Conservation (phyloP, 768 basidiomycete species). For the Lactarius evosmus region DNA sequence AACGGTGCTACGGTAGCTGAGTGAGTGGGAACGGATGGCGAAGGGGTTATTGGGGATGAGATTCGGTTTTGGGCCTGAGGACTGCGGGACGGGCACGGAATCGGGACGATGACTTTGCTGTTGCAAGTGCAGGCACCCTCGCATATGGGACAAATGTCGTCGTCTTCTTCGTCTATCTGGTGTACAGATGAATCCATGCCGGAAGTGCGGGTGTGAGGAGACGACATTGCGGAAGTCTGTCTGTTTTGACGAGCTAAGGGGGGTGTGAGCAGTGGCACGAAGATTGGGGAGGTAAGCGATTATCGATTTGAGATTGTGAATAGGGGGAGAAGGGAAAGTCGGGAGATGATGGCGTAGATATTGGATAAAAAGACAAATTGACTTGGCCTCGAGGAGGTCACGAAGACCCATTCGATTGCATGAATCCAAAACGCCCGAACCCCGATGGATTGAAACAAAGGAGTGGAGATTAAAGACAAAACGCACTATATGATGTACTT, state of each 20-base stretch:
- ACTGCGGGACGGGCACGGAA: slow-evolving; percentile 8
- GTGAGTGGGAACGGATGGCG: slow-evolving; percentile 8
- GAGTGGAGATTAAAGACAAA: slow-evolving; percentile 33
- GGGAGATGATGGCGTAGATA: slow-evolving; percentile 24
- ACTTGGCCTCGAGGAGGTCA: slow-evolving; percentile 25
- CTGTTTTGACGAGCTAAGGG: slow-evolving; percentile 44
- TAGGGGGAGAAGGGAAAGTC: slow-evolving; percentile 17
- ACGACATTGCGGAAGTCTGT: slow-evolving; percentile 61
- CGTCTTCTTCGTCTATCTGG: slow-evolving; percentile 68
- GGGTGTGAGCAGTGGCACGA: slow-evolving; percentile 22
- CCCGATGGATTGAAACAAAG: slow-evolving; percentile 21
- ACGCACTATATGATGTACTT: slow-evolving; percentile 33
- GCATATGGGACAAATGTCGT: slow-evolving; percentile 88
- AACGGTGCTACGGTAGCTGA: slow-evolving; percentile 15
- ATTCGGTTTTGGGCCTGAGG: slow-evolving; percentile 9
- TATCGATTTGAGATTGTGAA: slow-evolving; percentile 18
- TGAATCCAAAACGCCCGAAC: slow-evolving; percentile 26
- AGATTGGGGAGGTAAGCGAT: slow-evolving; percentile 2
- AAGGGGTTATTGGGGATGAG: slow-evolving; percentile 8
- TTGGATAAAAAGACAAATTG: slow-evolving; percentile 16
- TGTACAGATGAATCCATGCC: slow-evolving; percentile 38
- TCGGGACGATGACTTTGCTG: slow-evolving; percentile 33
- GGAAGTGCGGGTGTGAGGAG: slow-evolving; percentile 67
- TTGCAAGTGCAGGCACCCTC: slow-evolving; percentile 84
- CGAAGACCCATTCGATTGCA: slow-evolving; percentile 16